Base-by-base conservation (phyloP, 2,329 filamentous ascomycete genomes). In the Teratosphaeria zuluensis region DNA sequence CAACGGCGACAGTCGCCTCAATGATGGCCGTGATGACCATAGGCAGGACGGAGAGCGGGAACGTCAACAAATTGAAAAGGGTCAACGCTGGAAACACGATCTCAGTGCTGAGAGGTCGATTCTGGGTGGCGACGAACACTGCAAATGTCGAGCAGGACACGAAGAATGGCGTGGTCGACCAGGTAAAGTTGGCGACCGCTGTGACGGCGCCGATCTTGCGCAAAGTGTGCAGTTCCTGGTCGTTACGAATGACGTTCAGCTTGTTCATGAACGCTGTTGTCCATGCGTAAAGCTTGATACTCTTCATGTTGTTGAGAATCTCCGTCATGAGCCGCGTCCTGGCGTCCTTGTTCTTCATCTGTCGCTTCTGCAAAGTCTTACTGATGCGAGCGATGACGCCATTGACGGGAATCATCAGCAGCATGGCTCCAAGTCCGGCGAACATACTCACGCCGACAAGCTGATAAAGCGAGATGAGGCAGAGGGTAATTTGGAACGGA, bases 271-370 rank as follows among this genome's bases (percentile, higher is more conserved):
- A 99, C 14, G 94, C 92, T 32, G 87, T 88, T 33, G 92, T 92
- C 94, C 94, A 99, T 32, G 94, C 94, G 72, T 96, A 99, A 21
- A 99, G 83, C 77, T 99, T 99, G 78, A 99, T 80, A 71, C 91
- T 95, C 79, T 99, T 99, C 89, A 99, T 99, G 76, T 97, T 97
- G 80, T 95, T 96, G 70, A 99, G 80, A 65, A 99, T 99, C 74
- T 99, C 94, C 6, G 92, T 95, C 80, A 97, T 96, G 59, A 99
- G 77, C 55, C 92, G 85, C 53, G 92, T 96, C 70, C 94, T 85
- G 46, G 91, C 83, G 69, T 99, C 94, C 77, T 99, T 99, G 78
- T 97, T 97, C 79, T 95, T 95, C 94, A 99, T 99, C 77, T 99
- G 94, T 64, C 86, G 81, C 75, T 97, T 95, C 72, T 99, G 95